Percentiles rank a stretch among this genome's conserved stretches.
These are phyloP conservation scores for Blepharisma stoltei DNA, from an alignment of 73 alveolate species.

Conservation along the genomic window DNA sequence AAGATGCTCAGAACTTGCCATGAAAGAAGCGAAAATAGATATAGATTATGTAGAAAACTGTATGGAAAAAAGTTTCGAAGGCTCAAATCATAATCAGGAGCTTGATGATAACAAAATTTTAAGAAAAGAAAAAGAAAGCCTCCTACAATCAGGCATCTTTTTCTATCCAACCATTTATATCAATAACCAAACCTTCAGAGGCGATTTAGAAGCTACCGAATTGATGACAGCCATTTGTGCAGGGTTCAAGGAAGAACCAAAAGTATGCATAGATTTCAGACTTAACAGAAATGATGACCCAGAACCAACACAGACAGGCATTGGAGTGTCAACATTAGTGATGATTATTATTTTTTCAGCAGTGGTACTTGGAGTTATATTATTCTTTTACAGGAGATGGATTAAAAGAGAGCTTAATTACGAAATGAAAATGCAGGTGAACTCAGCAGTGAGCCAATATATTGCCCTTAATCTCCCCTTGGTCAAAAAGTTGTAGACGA, in stretches of 20 bases:
- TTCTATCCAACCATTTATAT: slow-evolving; percentile 52
- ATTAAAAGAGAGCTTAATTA: slow-evolving; percentile 17
- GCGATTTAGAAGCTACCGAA: slow-evolving; percentile 42
- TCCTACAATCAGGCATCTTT: slow-evolving; percentile 39
- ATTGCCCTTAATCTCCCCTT: slow-evolving; percentile 34
- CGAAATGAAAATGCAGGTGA: slow-evolving; percentile 18
- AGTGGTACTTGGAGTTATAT: slow-evolving; percentile 17
- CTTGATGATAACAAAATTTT: slow-evolving; percentile 32
- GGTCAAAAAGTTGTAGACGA: no score
- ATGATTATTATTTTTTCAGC: slow-evolving; percentile 1
- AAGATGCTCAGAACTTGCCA: slow-evolving; percentile 17
- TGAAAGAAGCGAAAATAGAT: slow-evolving; percentile 23
- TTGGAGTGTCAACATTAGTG: neutral
- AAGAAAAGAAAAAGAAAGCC: slow-evolving; percentile 31
- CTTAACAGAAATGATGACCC: neutral
- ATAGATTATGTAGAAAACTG: slow-evolving; percentile 34
- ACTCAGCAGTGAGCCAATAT: slow-evolving; percentile 26
- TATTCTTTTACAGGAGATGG: slow-evolving; percentile 24
- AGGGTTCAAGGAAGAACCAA: slow-evolving; percentile 46
- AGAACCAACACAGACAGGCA: neutral
- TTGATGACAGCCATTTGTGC: slow-evolving; percentile 53
- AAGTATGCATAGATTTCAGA: slow-evolving; percentile 15
- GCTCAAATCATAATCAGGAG: slow-evolving; percentile 14
- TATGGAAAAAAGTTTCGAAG: slow-evolving; percentile 26
- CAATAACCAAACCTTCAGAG: slow-evolving; percentile 45